Evolutionary conservation across 2,329 filamentous ascomycete genomes (phyloP), one percentile per base, ranked within the genome.

Genomic region (Exophiala phaeomuriformis): DNA sequence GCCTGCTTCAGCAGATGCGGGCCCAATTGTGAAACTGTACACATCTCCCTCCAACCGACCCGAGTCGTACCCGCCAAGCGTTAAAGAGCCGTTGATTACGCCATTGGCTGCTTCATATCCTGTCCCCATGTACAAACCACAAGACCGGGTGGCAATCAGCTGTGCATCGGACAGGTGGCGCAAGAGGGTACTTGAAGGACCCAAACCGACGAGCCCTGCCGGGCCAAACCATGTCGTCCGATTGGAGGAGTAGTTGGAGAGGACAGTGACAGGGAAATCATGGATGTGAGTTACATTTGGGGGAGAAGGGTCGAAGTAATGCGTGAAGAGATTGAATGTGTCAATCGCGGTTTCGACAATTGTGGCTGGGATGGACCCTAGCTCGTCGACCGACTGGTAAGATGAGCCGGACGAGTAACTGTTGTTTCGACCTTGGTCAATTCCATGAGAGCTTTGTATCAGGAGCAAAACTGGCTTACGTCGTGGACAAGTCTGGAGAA

Each of bases 61-160:
- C 8, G 70, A 68, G 57, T 75, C 72, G 55, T 70, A 74, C 27
- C 72, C 72, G n/a, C 72, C 72, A 36, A 73, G 69, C 2, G 67
- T 67, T 36, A 72, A 69, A 53, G 68, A 71, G 29, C 72, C 72
- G 49, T 73, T 74, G 29, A 72, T 65, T 2, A 53, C 60, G 10
- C 72, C 72, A 10, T 68, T 70, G 1, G 70, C 69, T 32, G 70
- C 66, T 37, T 69, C 66, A 56, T 71, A 70, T 6, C 46, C 68
- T 47, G 71, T 68, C 2, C 72, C 72, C 42, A 73, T 68, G 57
- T 73, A 74, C 3, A 74, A 63, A 5, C 70, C 70, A 56, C 71
- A 72, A 29, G 71, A 72, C 31, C 66, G 66, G 1, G 66, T 69
- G 8, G 69, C 66, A 39, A 74, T 71, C 27, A 68, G 58, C 37